Percentiles rank a stretch among this genome's conserved stretches.
phyloP scores from a whole-genome alignment of 208 protist genomes.

The Trypanosoma cruzi region DNA sequence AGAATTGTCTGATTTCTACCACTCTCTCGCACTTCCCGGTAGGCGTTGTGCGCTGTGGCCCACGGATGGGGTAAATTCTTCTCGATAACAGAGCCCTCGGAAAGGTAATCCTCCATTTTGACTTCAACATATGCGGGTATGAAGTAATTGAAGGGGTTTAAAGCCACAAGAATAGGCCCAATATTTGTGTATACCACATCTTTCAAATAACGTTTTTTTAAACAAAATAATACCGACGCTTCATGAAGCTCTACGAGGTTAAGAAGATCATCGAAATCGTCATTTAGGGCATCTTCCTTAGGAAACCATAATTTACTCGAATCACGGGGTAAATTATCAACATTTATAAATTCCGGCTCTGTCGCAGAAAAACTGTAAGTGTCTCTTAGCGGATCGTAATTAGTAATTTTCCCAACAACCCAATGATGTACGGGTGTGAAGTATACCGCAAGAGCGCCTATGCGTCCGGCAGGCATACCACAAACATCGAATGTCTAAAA shows the following conservation, averaged over 20 bases:
- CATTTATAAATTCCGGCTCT: constrained; percentile 23
- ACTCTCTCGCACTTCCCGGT: constrained; percentile 36
- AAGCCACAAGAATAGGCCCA: constrained; percentile 40
- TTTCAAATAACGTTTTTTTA: constrained; percentile 35
- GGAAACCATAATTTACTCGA: constrained; percentile 28
- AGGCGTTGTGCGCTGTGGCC: constrained; percentile 45
- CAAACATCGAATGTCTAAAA: not conserved
- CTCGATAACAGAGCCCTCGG: constrained; percentile 35
- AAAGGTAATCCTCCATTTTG: constrained; percentile 39
- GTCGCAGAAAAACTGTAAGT: constrained; percentile 26
- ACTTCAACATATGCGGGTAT: constrained; percentile 45
- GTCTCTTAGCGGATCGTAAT: constrained; percentile 14
- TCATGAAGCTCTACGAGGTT: constrained; percentile 46
- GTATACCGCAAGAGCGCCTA: constrained; percentile 29
- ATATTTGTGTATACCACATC: constrained; percentile 56
- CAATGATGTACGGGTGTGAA: constrained; percentile 30
- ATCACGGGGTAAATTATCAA: constrained; percentile 18
- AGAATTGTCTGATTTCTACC: constrained; percentile 41
- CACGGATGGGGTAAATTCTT: constrained; percentile 46
- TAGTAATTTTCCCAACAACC: constrained; percentile 29
- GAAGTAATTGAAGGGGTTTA: constrained; percentile 57
- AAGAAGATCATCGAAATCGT: constrained; percentile 48
- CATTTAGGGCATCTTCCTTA: constrained; percentile 21
- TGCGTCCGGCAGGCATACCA: constrained; percentile 3
- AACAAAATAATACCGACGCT: constrained; percentile 32